Base-by-base conservation (phyloP, 768 basidiomycete genomes). In the Boletus huronensis region DNA sequence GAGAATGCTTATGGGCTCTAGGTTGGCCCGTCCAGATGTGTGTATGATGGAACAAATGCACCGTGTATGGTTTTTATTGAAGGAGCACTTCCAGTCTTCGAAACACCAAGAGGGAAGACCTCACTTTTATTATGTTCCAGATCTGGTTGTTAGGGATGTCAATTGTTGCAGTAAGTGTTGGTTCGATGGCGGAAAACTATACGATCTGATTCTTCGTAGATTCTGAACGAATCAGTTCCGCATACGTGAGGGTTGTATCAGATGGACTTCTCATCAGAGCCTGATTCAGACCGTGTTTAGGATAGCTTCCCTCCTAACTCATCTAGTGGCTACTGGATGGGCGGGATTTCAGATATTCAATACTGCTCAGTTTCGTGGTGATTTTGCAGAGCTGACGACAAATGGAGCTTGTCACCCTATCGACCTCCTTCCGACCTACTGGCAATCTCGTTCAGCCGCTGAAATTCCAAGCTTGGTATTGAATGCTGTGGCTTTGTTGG, bases 141-240 rank as follows among this genome's bases (percentile, higher is more conserved):
- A 72, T 88, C 51, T 92, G 90, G 89, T 82, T 89, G 6, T 73
- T 90, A 16, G 87, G 84, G 29, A 86, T 90, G 84, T 88, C 87
- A 11, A 53, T 85, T 28, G 84, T 88, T 41, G 88, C 88, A 38
- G 69, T 64, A 49, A 59, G 70, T 61, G 47, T 25, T 2, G 53
- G 36, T 47, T 57, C 10, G 35, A 54, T 19, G 65, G 81, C 29
- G 64, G 23, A 35, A 14, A 44, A 40, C 16, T 19, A 42, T 35
- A 23, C 16, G 11, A 9, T 40, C 29, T 51, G 31, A 48, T 47
- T 13, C 29, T 34, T 32, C 11, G 9, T 54, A 70, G 65, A 57
- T 80, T 51, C 62, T 80, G 53, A 90, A 90, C 68, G 88, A 91
- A 71, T 90, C 88, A 3, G 88, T 90, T 55, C 90, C 90, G 2